These are phyloP conservation scores for Fraxinus dipetala DNA, from an alignment of 305 asterid species.

Conservation along the genomic window DNA sequence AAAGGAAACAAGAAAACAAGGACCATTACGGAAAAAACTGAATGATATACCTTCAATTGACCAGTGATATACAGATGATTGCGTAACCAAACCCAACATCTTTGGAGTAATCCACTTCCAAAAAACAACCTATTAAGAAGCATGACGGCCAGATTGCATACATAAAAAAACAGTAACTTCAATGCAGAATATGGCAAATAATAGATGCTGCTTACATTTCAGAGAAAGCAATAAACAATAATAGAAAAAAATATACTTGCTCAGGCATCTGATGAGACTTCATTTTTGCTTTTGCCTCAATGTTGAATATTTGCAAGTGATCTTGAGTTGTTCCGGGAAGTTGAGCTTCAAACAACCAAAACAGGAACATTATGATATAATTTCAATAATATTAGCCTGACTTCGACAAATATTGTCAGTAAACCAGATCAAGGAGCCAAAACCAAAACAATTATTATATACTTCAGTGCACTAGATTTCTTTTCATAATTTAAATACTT, in stretches of 20 bases:
- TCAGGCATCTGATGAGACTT: slow-evolving; percentile 62
- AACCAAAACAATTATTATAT: neutral
- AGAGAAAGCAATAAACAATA: neutral
- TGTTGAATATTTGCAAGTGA: slow-evolving; percentile 95
- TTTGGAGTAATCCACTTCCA: slow-evolving; percentile 23
- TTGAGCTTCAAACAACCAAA: neutral
- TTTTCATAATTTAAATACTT: neutral
- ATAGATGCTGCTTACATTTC: neutral
- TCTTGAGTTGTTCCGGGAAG: slow-evolving; percentile 60
- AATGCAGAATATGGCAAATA: neutral
- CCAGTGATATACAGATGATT: slow-evolving; percentile 48
- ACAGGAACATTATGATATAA: neutral
- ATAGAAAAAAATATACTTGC: neutral
- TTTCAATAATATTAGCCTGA: neutral
- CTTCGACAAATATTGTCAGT: neutral
- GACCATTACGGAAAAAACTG: neutral
- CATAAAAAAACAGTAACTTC: slow-evolving; percentile 7
- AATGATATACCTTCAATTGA: slow-evolving; percentile 50
- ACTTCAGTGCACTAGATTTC: neutral
- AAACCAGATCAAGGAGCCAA: neutral
- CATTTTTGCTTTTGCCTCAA: slow-evolving; percentile 90
- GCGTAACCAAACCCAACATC: slow-evolving; percentile 40
- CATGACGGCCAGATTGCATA: neutral
- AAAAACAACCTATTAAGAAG: neutral
- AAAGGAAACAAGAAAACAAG: neutral